Conservation (phyloP, 2,329 filamentous ascomycete genomes). For the Aspergillus versicolor region DNA sequence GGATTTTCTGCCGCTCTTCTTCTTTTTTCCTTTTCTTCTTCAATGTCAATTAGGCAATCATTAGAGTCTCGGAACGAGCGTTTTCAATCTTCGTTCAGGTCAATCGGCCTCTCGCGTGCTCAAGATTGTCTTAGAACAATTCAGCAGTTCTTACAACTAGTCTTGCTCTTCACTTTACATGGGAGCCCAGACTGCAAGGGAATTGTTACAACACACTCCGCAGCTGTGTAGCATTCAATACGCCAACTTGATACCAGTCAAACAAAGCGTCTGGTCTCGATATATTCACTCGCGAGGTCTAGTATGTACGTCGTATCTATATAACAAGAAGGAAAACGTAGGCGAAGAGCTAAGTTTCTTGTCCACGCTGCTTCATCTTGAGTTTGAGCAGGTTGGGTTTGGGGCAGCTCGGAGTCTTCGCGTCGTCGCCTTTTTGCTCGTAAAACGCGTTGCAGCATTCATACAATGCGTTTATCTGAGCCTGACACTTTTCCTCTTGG, state of each 20-base stretch:
- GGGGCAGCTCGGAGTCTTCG: conserved; percentile 78
- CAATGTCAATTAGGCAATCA: conserved; percentile 74
- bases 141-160: conserved; percentile 71
- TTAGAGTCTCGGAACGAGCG: conserved; percentile 99
- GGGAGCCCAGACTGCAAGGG: conserved; percentile 53
- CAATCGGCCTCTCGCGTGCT: conserved; percentile 88
- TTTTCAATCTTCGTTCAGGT: conserved; percentile 86
- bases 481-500: conserved; percentile 79
- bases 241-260: background rate
- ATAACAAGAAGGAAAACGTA: background rate
- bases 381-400: conserved; percentile 75
- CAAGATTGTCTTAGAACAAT: conserved; percentile 89
- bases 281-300: background rate
- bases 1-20: conserved; percentile 31
- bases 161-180: conserved; percentile 58
- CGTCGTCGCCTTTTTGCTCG: conserved; percentile 70
- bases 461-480: conserved; percentile 79
- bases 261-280: background rate
- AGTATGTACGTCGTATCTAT: conserved; percentile 9
- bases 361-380: conserved; percentile 76
- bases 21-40: conserved; percentile 51
- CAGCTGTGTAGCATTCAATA: background rate
- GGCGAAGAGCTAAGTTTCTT: conserved; percentile 24
- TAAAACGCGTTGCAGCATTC: conserved; percentile 93
- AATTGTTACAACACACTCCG: conserved; percentile 42